Evolutionary conservation across 1,139 yeast species (phyloP).

Genomic region (Scheffersomyces parashehatae): DNA sequence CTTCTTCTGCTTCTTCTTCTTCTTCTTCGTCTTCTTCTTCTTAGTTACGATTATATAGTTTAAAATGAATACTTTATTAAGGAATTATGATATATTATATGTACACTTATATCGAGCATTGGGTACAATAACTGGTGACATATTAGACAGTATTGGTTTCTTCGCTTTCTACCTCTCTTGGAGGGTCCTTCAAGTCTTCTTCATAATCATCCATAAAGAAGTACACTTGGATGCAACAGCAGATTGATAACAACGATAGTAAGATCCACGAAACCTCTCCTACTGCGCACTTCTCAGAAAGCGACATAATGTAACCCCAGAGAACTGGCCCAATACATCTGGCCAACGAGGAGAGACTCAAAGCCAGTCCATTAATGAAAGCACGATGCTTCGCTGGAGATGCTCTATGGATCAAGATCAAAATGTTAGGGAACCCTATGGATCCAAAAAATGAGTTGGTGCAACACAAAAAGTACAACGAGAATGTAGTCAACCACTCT

Average conservation of each 20-base stretch:
- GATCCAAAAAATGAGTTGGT: slow-evolving; percentile 15
- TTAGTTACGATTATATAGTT: not conserved
- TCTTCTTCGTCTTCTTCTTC: no score
- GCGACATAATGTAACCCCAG: slow-evolving; percentile 59
- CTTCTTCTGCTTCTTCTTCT: not conserved
- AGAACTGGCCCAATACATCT: slow-evolving; percentile 58
- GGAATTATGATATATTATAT: not conserved
- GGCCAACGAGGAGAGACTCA: slow-evolving; percentile 54
- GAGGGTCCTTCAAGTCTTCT: slow-evolving; percentile 14
- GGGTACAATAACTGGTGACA: not conserved
- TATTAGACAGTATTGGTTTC: not conserved
- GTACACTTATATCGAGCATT: not conserved
- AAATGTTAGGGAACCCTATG: slow-evolving; percentile 41
- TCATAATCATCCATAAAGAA: slow-evolving; percentile 33
- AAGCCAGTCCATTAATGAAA: slow-evolving; percentile 49
- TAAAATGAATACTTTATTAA: not conserved
- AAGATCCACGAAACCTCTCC: slow-evolving; percentile 57
- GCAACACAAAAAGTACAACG: slow-evolving; percentile 19
- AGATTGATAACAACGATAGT: slow-evolving; percentile 35
- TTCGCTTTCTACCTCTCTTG: not conserved
- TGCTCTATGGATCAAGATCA: slow-evolving; percentile 48
- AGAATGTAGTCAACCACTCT: slow-evolving; percentile 12
- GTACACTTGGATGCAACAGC: slow-evolving; percentile 30
- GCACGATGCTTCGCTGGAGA: slow-evolving; percentile 51
- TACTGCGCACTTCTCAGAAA: slow-evolving; percentile 23